Evolutionary conservation across 805 yeast species (phyloP).

Genomic region (Candida pseudofarinosa): DNA sequence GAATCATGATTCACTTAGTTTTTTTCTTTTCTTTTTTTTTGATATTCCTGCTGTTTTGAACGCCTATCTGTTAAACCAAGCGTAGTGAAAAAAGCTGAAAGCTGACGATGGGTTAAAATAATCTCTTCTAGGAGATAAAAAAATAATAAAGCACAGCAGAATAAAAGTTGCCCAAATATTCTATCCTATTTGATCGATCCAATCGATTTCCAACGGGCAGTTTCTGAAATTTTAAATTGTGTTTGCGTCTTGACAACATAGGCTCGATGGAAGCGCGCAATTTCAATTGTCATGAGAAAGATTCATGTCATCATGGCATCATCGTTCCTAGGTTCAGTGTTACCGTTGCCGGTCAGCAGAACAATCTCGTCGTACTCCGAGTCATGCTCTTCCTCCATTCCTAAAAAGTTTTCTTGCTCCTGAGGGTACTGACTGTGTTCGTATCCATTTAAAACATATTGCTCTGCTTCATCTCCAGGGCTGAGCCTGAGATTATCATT

Average conservation of each 20-base stretch:
- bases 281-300: not conserved
- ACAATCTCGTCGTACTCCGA: slow-evolving; percentile 8
- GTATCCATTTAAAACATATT: slow-evolving; percentile 34
- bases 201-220: no score
- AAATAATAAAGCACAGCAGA: slow-evolving; percentile 1
- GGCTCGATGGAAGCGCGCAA: no score
- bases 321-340: not conserved
- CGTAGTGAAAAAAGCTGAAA: no score
- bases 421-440: slow-evolving; percentile 15
- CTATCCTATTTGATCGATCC: not conserved
- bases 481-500: slow-evolving; percentile 21
- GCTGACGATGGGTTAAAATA: no score
- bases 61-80: no score
- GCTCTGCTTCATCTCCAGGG: slow-evolving; percentile 37
- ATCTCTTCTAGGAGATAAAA: no score
- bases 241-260: no score
- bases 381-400: slow-evolving; percentile 22
- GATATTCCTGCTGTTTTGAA: no score
- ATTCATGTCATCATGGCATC: not conserved
- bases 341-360: not conserved
- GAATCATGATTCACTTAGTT: not conserved
- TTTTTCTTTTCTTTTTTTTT: no score
- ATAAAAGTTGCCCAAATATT: not conserved
- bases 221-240: no score
- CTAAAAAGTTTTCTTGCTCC: slow-evolving; percentile 38